Evolutionary conservation across 345 rosid species (phyloP).

Genomic region (Salix udensis): DNA sequence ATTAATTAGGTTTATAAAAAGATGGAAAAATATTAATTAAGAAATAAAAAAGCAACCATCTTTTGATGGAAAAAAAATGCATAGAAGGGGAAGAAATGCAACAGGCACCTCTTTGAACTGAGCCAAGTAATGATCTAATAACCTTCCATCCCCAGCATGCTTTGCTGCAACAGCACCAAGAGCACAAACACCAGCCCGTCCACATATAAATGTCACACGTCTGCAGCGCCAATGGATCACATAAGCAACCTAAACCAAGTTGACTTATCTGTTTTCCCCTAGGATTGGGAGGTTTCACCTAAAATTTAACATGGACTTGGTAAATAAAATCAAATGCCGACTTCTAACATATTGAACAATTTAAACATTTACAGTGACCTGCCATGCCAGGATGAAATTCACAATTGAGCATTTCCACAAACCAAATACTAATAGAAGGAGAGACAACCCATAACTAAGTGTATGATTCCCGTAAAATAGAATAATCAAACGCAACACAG

Average conservation of each 20-base stretch:
- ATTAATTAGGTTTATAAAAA: background rate
- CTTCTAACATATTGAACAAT: background rate
- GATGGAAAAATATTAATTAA: background rate
- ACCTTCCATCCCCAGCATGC: constrained; percentile 46
- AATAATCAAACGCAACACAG: background rate
- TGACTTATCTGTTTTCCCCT: background rate
- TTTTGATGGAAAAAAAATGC: background rate
- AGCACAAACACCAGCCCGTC: constrained; percentile 69
- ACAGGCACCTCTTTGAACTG: constrained; percentile 45
- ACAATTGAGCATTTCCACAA: background rate
- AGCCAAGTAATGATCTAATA: constrained; percentile 38
- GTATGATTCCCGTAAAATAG: background rate
- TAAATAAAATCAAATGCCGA: background rate
- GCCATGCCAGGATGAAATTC: background rate
- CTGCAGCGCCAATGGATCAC: constrained; percentile 16
- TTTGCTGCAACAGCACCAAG: constrained; percentile 67
- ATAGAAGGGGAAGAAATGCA: background rate
- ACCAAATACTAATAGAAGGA: background rate
- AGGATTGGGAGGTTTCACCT: background rate
- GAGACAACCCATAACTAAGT: background rate
- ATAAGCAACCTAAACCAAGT: background rate
- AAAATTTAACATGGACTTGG: too few relatives aligned
- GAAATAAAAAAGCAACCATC: background rate
- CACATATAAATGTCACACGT: constrained; percentile 58
- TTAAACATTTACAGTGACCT: background rate